A percentile compares a stretch with the other conserved stretches of the same genome.
These are phyloP conservation scores for Hypoxylon rickii DNA, from an alignment of 495 filamentous ascomycete species.

Conservation along the genomic window DNA sequence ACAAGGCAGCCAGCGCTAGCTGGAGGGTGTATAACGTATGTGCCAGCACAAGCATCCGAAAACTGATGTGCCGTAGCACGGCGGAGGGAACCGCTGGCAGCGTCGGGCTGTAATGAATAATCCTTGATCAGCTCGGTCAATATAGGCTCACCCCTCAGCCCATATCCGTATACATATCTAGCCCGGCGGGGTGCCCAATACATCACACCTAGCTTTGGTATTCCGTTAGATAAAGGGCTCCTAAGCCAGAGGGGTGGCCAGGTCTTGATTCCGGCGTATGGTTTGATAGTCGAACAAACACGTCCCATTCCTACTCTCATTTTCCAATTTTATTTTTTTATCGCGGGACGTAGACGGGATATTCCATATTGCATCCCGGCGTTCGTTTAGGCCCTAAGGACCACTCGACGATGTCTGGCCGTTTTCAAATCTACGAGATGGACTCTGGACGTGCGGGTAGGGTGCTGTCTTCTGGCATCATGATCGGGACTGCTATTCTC, in stretches of 20 bases:
- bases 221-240: not conserved
- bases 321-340: not conserved
- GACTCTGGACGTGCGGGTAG: slow-evolving; percentile 16
- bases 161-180: not conserved
- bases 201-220: too few species aligned
- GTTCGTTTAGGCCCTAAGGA: not conserved
- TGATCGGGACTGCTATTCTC: slow-evolving; percentile 43
- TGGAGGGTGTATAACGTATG: not conserved
- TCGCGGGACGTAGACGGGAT: not conserved
- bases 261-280: not conserved
- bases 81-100: not conserved
- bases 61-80: not conserved
- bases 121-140: not conserved
- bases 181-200: too few species aligned
- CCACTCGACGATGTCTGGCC: not conserved
- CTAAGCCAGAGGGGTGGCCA: too few species aligned
- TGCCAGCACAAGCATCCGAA: not conserved
- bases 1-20: slow-evolving; percentile 2
- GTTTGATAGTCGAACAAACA: not conserved
- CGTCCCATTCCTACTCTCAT: not conserved
- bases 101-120: slow-evolving; percentile 5
- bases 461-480: slow-evolving; percentile 38
- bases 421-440: not conserved
- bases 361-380: not conserved
- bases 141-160: not conserved